A percentile compares a stretch with the other conserved stretches of the same genome.
Evolutionary conservation across 495 filamentous ascomycete species (phyloP).

Genomic region (Evansstolkia leycettana): DNA sequence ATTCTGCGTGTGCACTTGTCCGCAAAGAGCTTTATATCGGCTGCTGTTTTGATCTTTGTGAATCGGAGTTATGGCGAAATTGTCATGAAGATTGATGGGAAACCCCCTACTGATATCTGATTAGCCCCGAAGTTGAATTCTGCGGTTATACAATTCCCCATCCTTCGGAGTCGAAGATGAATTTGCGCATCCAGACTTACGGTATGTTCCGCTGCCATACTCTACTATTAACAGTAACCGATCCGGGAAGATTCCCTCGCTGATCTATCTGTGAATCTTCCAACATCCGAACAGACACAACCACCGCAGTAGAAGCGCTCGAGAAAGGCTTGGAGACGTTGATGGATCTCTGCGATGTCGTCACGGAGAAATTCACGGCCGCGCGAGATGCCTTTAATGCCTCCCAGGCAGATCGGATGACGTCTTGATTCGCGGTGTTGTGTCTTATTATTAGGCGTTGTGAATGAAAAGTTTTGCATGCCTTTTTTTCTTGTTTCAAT

Average conservation of each 20-base stretch:
- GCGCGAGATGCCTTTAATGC: conserved; percentile 52
- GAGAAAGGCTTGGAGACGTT: conserved; percentile 83
- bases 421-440: conserved; percentile 11
- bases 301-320: conserved; percentile 68
- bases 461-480: background rate
- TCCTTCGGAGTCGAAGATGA: conserved; percentile 93
- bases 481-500: conserved; percentile 4
- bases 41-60: too few species aligned
- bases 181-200: conserved; percentile 90
- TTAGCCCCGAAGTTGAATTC: conserved; percentile 89
- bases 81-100: too few species aligned
- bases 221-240: too few species aligned
- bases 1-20: too few species aligned
- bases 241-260: background rate
- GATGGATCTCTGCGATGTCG: conserved; percentile 83
- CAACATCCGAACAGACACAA: conserved; percentile 46
- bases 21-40: too few species aligned
- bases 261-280: background rate
- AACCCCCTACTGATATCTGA: background rate
- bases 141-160: conserved; percentile 98
- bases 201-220: conserved; percentile 43
- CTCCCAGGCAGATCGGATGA: conserved; percentile 23
- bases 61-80: too few species aligned
- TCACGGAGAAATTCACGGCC: conserved; percentile 68
- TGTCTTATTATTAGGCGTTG: conserved; percentile 1